Evolutionary conservation across 2,329 filamentous ascomycete species (phyloP), one percentile per base, ranked within the genome.

Genomic region (Penicillium sp.): DNA sequence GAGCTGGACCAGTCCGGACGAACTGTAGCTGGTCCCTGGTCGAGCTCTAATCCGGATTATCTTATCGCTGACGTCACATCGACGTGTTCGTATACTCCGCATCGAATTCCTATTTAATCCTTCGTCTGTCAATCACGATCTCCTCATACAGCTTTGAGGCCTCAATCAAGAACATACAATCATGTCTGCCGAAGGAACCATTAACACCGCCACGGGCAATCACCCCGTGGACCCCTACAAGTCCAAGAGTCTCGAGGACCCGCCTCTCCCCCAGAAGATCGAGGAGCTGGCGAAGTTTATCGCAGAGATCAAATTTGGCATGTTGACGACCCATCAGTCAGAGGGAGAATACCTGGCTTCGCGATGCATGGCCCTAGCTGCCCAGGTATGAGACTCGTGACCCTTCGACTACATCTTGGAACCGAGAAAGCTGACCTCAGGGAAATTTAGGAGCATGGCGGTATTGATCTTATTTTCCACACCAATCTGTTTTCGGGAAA

Each of bases 401-500:
- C 9, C 4, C 5, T n/a, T 21, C 9, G 49, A 15, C 6, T 3
- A 21, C 8, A 16, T n/a, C 36, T 4, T 26, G 13, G 28, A 15
- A 13, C 9, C 43, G n/a, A 45, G 34, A 8, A 51, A 9, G 23
- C 29, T 38, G 46, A 51, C 21, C 1, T 18, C 10, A 49, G 42
- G 43, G 2, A 6, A n/a, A 7, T 29, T 7, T 57, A 93, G 88
- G 90, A 95, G 74, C 79, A 81, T 56, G 86, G 86, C 59, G 88
- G 88, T 65, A 80, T 91, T 52, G 90, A 95, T 70, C 82, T 94
- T 51, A 82, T 95, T 71, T 95, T 95, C 81, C 87, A 94, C 78
- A 91, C 90, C 67, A 95, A 95, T 79, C 91, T 89, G 57, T 88
- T 93, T 70, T 91, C 89, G 9, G 85, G 89, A 75, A 95, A 96